Conservation (phyloP, 352 stramenopile species). For the Phytophthora pseudosyringae region DNA sequence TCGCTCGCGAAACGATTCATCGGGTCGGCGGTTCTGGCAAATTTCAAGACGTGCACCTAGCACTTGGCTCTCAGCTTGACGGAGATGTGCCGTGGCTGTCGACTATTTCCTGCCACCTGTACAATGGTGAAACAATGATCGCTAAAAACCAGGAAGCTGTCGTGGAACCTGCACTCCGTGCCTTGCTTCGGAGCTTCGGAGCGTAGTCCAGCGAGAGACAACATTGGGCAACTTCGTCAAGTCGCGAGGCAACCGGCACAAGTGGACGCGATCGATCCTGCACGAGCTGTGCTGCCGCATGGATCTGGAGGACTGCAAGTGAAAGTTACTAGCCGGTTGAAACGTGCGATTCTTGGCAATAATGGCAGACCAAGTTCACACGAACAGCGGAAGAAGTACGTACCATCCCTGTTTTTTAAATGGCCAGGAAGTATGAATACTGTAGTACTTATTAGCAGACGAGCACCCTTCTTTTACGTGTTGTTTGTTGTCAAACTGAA, state of each 20-base stretch:
- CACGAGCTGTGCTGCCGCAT: constrained; percentile 47
- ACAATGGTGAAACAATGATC: constrained; percentile 48
- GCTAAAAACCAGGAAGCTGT: constrained; percentile 16
- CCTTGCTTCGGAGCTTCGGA: constrained; percentile 28
- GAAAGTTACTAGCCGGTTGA: not conserved
- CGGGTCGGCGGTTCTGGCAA: not conserved
- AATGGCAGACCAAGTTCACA: not conserved
- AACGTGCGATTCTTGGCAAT: too few relatives aligned
- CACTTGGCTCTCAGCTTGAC: constrained; percentile 11
- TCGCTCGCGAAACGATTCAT: constrained; percentile 28
- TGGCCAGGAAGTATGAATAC: too few relatives aligned
- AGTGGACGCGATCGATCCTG: constrained; percentile 50
- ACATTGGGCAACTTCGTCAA: constrained; percentile 40
- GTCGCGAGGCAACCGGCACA: constrained; percentile 35
- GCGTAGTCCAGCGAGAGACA: constrained; percentile 22
- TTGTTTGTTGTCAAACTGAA: too few relatives aligned
- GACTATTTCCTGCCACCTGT: constrained; percentile 29
- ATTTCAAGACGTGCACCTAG: constrained; percentile 16
- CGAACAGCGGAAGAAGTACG: not conserved
- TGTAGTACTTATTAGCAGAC: too few relatives aligned
- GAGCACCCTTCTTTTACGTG: too few relatives aligned
- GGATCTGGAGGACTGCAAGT: constrained; percentile 41
- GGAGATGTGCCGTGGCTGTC: constrained; percentile 11
- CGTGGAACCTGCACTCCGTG: constrained; percentile 18
- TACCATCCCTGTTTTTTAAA: too few relatives aligned